Base-by-base conservation (phyloP, 169 alveolate genomes). In the Cryptosporidium felis region DNA sequence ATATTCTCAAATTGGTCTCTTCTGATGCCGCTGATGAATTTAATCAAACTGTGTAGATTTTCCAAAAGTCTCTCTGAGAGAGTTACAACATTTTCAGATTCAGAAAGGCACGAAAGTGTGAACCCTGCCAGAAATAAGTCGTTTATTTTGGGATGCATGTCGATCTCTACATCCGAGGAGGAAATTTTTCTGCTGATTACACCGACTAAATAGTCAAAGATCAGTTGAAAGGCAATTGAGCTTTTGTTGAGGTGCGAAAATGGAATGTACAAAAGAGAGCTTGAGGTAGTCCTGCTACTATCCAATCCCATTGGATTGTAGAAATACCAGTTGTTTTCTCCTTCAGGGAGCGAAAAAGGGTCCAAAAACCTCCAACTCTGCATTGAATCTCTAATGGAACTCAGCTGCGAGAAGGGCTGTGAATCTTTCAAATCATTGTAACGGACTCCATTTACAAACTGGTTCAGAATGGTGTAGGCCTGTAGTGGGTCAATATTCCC, bases 191-290 rank as follows among this genome's bases (percentile, higher is more conserved):
- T 60, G 3, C 30, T 41, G 38, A 18, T 32, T 9, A 9, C 28
- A 14, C 5, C 3, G 14, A 62, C 10, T 23, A 62, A 5, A n/a
- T 42, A 23, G 5, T 46, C 80, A 38, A 62, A 23, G 8, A 62
- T 0, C 16, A 62, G 14, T 42, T 62, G 51, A 28, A 62, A 62
- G 23, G 38, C 51, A 40, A 62, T 21, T 0, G 80, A 40, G 4
- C 44, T 44, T 1, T 36, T 3, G 12, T 42, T 42, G 0, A 62
- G 28, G 38, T 42, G 10, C n/a, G 80, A 62, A 9, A 62, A 62
- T 62, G 80, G 80, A 36, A 62, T 32, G 26, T 62, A 62, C 18
- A 62, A 42, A 12, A 62, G 18, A 12, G 80, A 62, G 30, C 44
- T 62, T n/a, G 80, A 62, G 58, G 40, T 62, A 12, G 28, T 10